Base-by-base conservation (phyloP, 1,284 basidiomycete genomes). In the Austropuccinia psidii region DNA sequence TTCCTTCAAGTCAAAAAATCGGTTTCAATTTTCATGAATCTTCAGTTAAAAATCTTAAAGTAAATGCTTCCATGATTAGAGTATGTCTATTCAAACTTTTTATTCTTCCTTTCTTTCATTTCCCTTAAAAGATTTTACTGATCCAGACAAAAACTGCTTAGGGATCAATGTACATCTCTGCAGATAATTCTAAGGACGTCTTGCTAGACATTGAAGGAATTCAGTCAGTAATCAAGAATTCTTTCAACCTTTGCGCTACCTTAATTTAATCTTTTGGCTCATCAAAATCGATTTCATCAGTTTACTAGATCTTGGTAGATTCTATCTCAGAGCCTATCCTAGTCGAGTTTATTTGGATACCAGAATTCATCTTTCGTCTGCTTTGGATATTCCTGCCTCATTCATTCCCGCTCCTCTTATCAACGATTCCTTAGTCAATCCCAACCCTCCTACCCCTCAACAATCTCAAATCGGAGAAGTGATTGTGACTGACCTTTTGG, bases 91-190 rank as follows among this genome's bases (percentile, higher is more conserved):
- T n/a, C 11, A 21, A 33, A 6, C 19, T 17, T 39, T 21, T 21
- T 24, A n/a, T n/a, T n/a, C n/a, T n/a, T n/a, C n/a, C n/a, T n/a
- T n/a, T n/a, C n/a, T n/a, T n/a, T n/a, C n/a, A n/a, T n/a, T n/a
- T n/a, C n/a, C n/a, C n/a, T n/a, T n/a, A n/a, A n/a, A n/a, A n/a
- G n/a, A n/a, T n/a, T n/a, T n/a, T n/a, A n/a, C n/a, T n/a, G n/a
- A n/a, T n/a, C n/a, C n/a, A n/a, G n/a, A n/a, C n/a, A n/a, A n/a
- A n/a, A n/a, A n/a, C n/a, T n/a, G 19, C 24, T 29, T 47, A 65
- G 62, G 62, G 62, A 29, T 49, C 62, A 15, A 49, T 65, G 62
- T 65, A 65, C 15, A 47, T 65, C 24, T 65, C 62, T 15, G 43
- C 62, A 6, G 27, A 24, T 8, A 43, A 50, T 43, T 27, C 62